A percentile compares a stretch with the other conserved stretches of the same genome.
phyloP scores from a whole-genome alignment of 495 filamentous ascomycete genomes.

The Diplogelasinospora grovesii region DNA sequence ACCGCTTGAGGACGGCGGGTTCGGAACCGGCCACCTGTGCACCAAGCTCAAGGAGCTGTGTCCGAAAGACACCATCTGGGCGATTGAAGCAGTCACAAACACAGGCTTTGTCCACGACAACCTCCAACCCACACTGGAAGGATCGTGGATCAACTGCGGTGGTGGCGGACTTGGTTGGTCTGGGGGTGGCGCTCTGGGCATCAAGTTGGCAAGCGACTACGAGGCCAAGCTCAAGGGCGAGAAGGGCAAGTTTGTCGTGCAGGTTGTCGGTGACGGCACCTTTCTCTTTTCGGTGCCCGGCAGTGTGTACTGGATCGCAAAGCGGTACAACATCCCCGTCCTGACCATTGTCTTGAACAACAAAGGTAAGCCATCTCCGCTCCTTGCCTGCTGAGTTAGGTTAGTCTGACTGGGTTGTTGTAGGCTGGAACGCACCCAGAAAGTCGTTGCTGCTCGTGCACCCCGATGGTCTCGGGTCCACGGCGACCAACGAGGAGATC shows the following conservation, averaged over 20 bases:
- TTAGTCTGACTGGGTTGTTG: no score
- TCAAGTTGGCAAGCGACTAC: conserved; percentile 73
- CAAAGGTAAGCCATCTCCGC: conserved; percentile 48
- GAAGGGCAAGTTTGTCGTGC: conserved; percentile 83
- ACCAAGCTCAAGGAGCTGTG: conserved; percentile 54
- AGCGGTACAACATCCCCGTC: conserved; percentile 80
- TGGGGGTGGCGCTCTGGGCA: conserved; percentile 80
- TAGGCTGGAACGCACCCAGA: conserved; percentile 81
- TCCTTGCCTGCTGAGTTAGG: no score
- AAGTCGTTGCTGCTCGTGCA: conserved; percentile 74
- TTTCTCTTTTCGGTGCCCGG: conserved; percentile 86
- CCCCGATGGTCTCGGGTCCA: conserved; percentile 70
- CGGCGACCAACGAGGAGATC: conserved; percentile 74
- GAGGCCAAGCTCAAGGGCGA: conserved; percentile 51
- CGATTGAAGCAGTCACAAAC: conserved; percentile 84
- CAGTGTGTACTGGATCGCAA: conserved; percentile 86
- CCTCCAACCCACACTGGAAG: conserved; percentile 66
- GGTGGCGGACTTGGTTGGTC: conserved; percentile 93
- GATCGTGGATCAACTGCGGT: conserved; percentile 89
- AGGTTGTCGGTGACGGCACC: conserved; percentile 90
- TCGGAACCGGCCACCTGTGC: conserved; percentile 66
- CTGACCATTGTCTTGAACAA: conserved; percentile 93
- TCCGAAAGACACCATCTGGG: conserved; percentile 74
- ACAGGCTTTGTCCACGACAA: conserved; percentile 74
- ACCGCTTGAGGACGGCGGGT: conserved; percentile 54